Evolutionary conservation across 2,329 filamentous ascomycete species (phyloP).

Genomic region (Pseudocercospora vitis): DNA sequence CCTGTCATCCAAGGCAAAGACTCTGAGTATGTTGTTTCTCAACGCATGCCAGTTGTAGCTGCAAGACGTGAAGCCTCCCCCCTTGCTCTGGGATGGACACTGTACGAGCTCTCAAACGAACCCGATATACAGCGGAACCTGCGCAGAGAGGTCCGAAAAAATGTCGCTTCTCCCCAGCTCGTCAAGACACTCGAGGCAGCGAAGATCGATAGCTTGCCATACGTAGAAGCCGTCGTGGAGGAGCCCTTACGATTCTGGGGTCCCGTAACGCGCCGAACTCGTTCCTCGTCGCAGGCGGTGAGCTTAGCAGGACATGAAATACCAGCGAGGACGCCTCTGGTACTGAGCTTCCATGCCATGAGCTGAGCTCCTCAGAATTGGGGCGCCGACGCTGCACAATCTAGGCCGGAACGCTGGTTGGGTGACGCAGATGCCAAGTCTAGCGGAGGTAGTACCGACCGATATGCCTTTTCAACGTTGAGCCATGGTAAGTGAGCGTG

Average conservation of each 20-base stretch:
- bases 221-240: neutral
- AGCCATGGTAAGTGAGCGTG: neutral
- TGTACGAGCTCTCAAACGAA: neutral
- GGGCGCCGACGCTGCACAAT: slow-evolving; percentile 33
- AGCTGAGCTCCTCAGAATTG: slow-evolving; percentile 24
- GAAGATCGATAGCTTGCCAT: neutral
- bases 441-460: neutral
- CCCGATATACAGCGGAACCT: neutral
- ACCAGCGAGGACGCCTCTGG: neutral
- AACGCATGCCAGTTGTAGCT: neutral
- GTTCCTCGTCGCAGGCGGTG: neutral
- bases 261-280: neutral
- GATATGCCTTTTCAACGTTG: neutral
- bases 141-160: neutral
- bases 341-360: neutral
- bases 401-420: slow-evolving; percentile 36
- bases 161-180: neutral
- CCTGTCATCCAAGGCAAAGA: no score
- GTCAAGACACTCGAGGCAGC: neutral
- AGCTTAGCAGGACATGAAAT: neutral
- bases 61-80: neutral
- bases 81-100: neutral
- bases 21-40: neutral
- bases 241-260: neutral
- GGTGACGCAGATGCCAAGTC: neutral